Evolutionary conservation across 345 rosid genomes (phyloP), one percentile per base, ranked within the genome.

Genomic region (Excoecaria cochinchinensis): DNA sequence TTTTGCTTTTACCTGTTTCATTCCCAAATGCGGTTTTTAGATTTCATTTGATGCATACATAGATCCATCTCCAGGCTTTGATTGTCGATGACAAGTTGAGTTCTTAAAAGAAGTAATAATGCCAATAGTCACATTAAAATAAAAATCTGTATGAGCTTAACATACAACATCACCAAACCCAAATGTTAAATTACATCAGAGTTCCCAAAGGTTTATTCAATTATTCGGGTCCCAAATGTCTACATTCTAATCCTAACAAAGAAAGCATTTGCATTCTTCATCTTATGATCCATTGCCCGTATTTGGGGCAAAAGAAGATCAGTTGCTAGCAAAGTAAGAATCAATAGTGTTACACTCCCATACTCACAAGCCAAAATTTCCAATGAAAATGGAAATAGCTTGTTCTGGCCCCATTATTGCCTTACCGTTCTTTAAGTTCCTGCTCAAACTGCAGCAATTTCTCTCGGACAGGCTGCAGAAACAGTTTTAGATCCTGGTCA

Each of bases 371-470:
- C 31, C 31, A 31, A 31, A 31, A 31, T 31, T 31, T 31, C 31
- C 31, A 31, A 31, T 31, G 31, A 2, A 31, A 31, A 31, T 31
- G 16, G 16, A 38, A 68, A 66, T 19, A 56, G 15, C 10, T 63
- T n/a, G 17, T 36, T 44, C 16, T 10, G 46, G 21, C 14, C 6
- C 31, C 8, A 1, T 19, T 56, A 25, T 40, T 58, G 31, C 24
- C 67, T 87, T 94, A 89, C 76, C 91, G 78, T 61, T 87, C 97
- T 82, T 86, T 91, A 57, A 94, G 91, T 75, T 94, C 98, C 78
- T 87, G 88, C 85, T 94, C 98, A 31, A 94, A 94, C 78, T 85
- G 89, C 53, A 76, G 72, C 83, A 91, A 81, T 81, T 86, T 94
- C 80, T 88, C 86, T 11, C 94, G 90, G 58, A 91, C 82, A 38